These are phyloP conservation scores for Paraphoma sp. DNA, from an alignment of 2,329 filamentous ascomycete species.

Conservation along the genomic window DNA sequence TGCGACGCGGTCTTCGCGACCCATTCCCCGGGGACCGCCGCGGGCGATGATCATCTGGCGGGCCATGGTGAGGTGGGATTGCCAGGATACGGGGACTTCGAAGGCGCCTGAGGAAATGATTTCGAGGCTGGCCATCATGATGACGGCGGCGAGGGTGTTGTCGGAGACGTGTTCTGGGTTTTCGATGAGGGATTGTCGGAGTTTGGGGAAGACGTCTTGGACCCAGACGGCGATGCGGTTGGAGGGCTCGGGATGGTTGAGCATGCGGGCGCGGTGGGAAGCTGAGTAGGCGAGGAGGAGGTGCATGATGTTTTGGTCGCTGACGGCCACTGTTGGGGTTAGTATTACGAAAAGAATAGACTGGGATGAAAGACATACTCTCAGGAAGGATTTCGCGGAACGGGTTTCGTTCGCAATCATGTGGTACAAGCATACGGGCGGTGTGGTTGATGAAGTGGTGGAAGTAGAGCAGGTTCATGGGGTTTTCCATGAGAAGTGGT, in stretches of 20 bases:
- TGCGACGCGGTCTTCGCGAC: conserved; percentile 60
- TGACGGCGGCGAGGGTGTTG: conserved; percentile 77
- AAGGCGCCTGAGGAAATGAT: conserved; percentile 84
- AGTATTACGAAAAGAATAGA: neutral
- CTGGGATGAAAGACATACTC: conserved; percentile 54
- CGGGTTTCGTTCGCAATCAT: conserved; percentile 67
- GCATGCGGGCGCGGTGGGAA: conserved; percentile 78
- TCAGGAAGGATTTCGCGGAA: conserved; percentile 68
- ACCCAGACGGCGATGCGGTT: conserved; percentile 84
- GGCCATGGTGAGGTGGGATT: conserved; percentile 77
- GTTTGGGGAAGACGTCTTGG: conserved; percentile 75
- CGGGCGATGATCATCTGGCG: conserved; percentile 76
- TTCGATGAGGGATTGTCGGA: conserved; percentile 68
- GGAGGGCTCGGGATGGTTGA: conserved; percentile 75
- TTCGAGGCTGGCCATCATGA: conserved; percentile 84
- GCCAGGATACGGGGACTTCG: conserved; percentile 81
- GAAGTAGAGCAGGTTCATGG: conserved; percentile 80
- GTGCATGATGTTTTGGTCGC: conserved; percentile 74
- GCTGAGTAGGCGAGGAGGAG: conserved; percentile 82
- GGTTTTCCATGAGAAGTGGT: conserved; percentile 68
- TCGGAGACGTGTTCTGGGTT: conserved; percentile 66
- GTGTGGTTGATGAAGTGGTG: conserved; percentile 82
- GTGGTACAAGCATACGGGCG: conserved; percentile 68
- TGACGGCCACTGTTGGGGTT: conserved; percentile 64
- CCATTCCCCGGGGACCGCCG: conserved; percentile 63